Conservation (phyloP, 83 land plant species). For the Picea abies region DNA sequence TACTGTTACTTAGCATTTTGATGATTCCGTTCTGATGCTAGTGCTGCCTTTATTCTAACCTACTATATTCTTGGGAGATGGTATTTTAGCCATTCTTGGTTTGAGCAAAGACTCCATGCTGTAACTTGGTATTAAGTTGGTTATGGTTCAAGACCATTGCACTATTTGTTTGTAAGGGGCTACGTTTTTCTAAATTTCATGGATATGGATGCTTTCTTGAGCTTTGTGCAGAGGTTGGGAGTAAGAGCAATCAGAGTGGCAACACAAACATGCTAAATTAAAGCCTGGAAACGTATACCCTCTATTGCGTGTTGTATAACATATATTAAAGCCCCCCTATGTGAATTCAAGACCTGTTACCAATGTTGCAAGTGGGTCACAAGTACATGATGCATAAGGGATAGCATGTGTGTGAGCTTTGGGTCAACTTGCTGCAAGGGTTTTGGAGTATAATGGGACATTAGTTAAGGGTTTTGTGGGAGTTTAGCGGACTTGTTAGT, state of each 20-base stretch:
- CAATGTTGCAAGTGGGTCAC: conserved; percentile 60
- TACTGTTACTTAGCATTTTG: background rate
- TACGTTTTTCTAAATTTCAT: no score
- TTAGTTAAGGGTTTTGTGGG: conserved; percentile 64
- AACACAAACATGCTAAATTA: conserved; percentile 20
- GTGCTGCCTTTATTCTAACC: background rate
- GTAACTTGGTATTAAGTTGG: background rate
- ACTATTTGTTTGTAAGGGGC: background rate
- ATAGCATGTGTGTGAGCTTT: conserved; percentile 86
- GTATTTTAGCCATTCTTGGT: background rate
- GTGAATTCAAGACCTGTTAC: conserved; percentile 56
- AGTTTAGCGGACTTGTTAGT: no score
- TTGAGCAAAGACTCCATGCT: background rate
- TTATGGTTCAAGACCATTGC: background rate
- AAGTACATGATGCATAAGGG: conserved; percentile 86
- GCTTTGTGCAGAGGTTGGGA: conserved; percentile 9
- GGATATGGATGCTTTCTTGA: background rate
- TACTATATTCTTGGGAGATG: background rate
- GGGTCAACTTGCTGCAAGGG: conserved; percentile 92
- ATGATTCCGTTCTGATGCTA: background rate
- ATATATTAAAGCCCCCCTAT: conserved; percentile 87
- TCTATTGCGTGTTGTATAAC: conserved; percentile 63
- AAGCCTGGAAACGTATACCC: conserved; percentile 88
- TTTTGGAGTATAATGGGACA: conserved; percentile 91
- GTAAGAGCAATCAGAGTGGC: conserved; percentile 11